These are phyloP conservation scores for Leersia perrieri DNA, from an alignment of 176 grass and related monocot genomes.

Conservation along the genomic window DNA sequence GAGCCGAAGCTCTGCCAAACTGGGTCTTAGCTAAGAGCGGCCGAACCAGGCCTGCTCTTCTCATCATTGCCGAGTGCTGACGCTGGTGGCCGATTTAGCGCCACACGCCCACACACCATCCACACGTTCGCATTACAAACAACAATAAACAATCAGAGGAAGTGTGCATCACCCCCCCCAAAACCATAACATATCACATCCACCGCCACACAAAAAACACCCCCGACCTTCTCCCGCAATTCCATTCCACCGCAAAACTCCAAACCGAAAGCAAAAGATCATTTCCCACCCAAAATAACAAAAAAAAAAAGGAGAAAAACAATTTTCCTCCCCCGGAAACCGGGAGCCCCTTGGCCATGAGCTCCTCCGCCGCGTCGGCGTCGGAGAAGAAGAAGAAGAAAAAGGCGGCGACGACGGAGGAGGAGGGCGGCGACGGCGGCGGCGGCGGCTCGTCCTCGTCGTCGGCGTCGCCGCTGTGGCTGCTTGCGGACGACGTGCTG, in stretches of 20 bases:
- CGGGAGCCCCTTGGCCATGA: too few species aligned
- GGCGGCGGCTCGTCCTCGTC: not conserved
- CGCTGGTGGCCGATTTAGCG: not conserved
- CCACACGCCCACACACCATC: not conserved
- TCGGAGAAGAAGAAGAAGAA: not conserved
- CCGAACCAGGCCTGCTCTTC: not conserved
- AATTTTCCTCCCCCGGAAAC: too few species aligned
- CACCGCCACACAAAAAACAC: not conserved
- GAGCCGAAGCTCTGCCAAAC: too few species aligned
- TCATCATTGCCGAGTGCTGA: not conserved
- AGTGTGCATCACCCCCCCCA: not conserved
- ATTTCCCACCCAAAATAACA: not conserved
- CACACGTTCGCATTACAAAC: not conserved
- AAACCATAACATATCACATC: not conserved
- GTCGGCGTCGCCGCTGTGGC: slow-evolving; percentile 15
- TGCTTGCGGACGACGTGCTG: slow-evolving; percentile 75
- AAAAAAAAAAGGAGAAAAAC: too few species aligned
- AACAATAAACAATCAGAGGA: not conserved
- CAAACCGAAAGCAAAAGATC: not conserved
- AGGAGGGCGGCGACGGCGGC: not conserved
- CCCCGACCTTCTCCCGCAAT: not conserved
- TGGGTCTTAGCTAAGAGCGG: too few species aligned
- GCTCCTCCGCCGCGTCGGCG: too few species aligned
- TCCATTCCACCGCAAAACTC: too few species aligned
- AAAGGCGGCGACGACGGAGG: not conserved